Evolutionary conservation across 139 green algal genomes (phyloP).

Genomic region (Edaphochlamys debaryana): DNA sequence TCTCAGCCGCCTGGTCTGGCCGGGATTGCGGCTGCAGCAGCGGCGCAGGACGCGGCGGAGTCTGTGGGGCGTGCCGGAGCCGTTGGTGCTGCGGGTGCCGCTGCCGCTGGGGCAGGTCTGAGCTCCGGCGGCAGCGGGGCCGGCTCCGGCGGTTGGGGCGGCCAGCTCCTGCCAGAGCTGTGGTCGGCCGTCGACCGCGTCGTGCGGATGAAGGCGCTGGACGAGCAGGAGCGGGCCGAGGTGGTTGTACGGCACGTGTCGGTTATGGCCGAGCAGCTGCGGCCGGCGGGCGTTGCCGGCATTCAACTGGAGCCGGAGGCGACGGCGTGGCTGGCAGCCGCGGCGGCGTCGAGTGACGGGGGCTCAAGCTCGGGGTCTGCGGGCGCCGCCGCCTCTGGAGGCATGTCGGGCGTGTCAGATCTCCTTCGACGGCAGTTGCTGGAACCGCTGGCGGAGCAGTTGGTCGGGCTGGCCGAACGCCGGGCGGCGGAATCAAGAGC

Average conservation of each 20-base stretch:
- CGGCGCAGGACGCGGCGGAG: too few relatives aligned
- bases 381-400: neutral
- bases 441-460: conserved; percentile 27
- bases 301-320: neutral
- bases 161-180: conserved; percentile 43
- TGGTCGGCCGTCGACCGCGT: conserved; percentile 48
- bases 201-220: conserved; percentile 39
- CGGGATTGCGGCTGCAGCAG: too few relatives aligned
- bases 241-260: conserved; percentile 44
- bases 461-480: neutral
- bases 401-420: neutral
- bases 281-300: conserved; percentile 1
- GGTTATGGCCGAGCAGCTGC: conserved; percentile 33
- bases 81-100: too few relatives aligned
- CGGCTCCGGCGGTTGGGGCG: too few relatives aligned
- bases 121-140: neutral
- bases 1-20: too few relatives aligned
- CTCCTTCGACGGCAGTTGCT: conserved; percentile 17
- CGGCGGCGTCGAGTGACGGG: neutral
- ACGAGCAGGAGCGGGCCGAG: neutral
- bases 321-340: neutral
- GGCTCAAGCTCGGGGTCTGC: neutral
- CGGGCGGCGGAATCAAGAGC: neutral
- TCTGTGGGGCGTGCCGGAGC: too few relatives aligned
- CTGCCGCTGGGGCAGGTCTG: too few relatives aligned